phyloP scores from a whole-genome alignment of 371 early-diverging fungal species.

The Mucor velutinosus region DNA sequence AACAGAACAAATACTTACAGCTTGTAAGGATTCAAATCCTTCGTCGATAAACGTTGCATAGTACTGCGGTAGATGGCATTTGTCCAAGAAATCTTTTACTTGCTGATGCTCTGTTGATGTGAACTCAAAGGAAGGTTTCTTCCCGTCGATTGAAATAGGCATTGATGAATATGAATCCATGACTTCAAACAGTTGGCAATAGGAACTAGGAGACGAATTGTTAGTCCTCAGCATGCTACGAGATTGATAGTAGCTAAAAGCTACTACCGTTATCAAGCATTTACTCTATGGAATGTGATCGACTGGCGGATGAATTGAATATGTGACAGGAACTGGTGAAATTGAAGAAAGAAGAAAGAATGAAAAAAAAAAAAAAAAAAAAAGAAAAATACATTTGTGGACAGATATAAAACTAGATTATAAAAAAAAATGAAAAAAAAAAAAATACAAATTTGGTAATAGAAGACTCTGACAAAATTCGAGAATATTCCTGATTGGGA shows the following conservation, averaged over 20 bases:
- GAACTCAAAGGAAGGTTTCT: neutral
- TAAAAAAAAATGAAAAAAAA: neutral
- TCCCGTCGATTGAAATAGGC: neutral
- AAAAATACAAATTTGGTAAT: neutral
- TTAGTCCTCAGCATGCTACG: neutral
- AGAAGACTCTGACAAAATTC: conserved; percentile 10
- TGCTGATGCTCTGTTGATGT: neutral
- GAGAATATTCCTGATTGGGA: conserved; percentile 16
- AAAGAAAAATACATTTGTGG: neutral
- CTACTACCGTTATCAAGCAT: neutral
- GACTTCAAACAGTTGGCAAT: neutral
- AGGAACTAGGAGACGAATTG: neutral
- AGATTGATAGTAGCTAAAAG: neutral
- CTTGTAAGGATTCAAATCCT: conserved; percentile 49
- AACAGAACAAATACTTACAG: conserved; percentile 29
- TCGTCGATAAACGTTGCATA: conserved; percentile 35
- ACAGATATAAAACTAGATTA: neutral
- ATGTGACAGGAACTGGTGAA: neutral
- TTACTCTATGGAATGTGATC: neutral
- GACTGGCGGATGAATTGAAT: neutral
- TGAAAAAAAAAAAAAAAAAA: conserved; percentile 4
- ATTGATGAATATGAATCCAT: conserved; percentile 10
- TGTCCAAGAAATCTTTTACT: conserved; percentile 27
- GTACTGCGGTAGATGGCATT: conserved; percentile 38
- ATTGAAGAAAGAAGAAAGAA: neutral